Percentiles rank a stretch among this genome's conserved stretches.
Conservation (phyloP, 805 yeast genomes). For the Starmerella stellata region DNA sequence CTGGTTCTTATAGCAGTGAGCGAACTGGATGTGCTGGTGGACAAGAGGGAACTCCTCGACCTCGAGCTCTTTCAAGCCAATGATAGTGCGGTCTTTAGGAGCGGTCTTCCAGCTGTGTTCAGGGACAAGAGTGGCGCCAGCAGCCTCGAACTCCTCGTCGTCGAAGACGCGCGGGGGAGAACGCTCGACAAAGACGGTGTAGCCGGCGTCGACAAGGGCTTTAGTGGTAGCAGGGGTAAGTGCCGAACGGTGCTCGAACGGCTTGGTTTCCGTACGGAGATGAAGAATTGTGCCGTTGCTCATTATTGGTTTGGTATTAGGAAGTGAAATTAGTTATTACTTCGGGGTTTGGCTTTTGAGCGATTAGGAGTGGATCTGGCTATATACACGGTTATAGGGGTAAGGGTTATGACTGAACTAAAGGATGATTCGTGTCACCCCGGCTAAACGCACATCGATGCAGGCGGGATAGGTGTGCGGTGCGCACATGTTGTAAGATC, state of each 20-base stretch:
- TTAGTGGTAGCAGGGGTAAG: slow-evolving; percentile 83
- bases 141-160: slow-evolving; percentile 51
- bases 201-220: slow-evolving; percentile 54
- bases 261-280: slow-evolving; percentile 92
- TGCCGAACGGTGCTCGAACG: slow-evolving; percentile 93
- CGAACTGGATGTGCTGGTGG: slow-evolving; percentile 95
- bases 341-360: not conserved
- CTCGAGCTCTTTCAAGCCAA: slow-evolving; percentile 90
- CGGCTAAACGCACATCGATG: not conserved
- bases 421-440: no score
- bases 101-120: slow-evolving; percentile 87
- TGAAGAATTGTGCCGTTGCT: slow-evolving; percentile 35
- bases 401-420: not conserved
- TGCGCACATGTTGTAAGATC: no score
- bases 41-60: slow-evolving; percentile 82
- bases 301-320: not conserved
- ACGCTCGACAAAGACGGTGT: slow-evolving; percentile 74
- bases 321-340: not conserved
- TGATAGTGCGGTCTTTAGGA: slow-evolving; percentile 72
- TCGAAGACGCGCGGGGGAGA: slow-evolving; percentile 67
- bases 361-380: no score
- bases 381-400: not conserved
- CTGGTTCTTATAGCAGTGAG: slow-evolving; percentile 96
- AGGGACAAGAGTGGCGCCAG: slow-evolving; percentile 78
- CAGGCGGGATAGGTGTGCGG: no score